phyloP scores from a whole-genome alignment of 805 yeast species.

The Sungouiella thailandica region DNA sequence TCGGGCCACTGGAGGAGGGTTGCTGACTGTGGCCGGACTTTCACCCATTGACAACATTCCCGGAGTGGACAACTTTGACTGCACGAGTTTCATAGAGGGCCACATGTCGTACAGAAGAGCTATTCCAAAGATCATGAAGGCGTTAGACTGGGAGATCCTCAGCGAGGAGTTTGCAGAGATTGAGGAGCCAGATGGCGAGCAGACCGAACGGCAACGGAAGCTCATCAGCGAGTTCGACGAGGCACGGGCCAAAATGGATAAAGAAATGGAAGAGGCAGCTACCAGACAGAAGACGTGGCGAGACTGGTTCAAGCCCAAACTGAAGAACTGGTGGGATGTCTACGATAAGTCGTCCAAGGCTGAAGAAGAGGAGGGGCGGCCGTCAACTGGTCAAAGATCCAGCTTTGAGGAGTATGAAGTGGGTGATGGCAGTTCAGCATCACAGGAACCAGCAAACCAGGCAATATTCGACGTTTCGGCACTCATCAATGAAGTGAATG shows the following conservation, averaged over 20 bases:
- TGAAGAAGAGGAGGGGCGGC: conserved; percentile 12
- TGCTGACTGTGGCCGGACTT: conserved; percentile 86
- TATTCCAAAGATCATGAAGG: conserved; percentile 74
- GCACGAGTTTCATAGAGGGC: conserved; percentile 83
- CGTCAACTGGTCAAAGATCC: too few species aligned
- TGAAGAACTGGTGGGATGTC: conserved; percentile 57
- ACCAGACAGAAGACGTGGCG: conserved; percentile 41
- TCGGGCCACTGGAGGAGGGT: conserved; percentile 93
- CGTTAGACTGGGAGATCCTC: conserved; percentile 72
- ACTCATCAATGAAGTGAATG: conserved; percentile 38
- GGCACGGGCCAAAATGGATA: conserved; percentile 60
- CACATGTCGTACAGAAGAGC: conserved; percentile 97
- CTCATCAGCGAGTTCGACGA: conserved; percentile 82
- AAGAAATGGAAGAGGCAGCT: conserved; percentile 31
- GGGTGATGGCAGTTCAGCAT: too few species aligned
- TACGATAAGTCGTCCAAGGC: conserved; percentile 28
- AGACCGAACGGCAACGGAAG: conserved; percentile 75
- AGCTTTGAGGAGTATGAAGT: conserved; percentile 16
- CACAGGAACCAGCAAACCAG: too few species aligned
- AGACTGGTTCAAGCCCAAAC: conserved; percentile 44
- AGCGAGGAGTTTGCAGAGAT: conserved; percentile 92
- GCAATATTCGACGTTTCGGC: conserved; percentile 43
- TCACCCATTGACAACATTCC: conserved; percentile 61
- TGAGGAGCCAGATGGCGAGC: conserved; percentile 92
- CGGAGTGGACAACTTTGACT: conserved; percentile 80